These are phyloP conservation scores for Linnemannia hyalina DNA, from an alignment of 192 early-diverging fungal genomes.

Conservation along the genomic window DNA sequence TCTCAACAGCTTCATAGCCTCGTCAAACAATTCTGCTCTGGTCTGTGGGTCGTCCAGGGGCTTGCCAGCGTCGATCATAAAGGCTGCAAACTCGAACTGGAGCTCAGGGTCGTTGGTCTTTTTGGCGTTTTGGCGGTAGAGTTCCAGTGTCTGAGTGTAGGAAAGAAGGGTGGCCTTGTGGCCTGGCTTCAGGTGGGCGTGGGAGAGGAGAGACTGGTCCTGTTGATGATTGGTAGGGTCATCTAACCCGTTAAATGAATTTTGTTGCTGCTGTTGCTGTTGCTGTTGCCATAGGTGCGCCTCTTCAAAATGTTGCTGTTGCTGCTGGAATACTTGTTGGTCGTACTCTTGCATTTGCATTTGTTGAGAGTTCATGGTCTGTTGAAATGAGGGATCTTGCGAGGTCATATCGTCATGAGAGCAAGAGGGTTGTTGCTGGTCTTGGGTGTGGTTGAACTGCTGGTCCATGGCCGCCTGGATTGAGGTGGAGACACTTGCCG, in stretches of 20 bases:
- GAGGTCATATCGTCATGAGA: background rate
- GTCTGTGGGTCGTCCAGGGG: conserved; percentile 61
- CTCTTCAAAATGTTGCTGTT: conserved; percentile 34
- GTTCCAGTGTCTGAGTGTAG: conserved; percentile 62
- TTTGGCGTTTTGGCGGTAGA: conserved; percentile 73
- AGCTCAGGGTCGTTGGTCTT: conserved; percentile 69
- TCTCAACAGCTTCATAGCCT: conserved; percentile 71
- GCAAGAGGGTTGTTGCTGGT: conserved; percentile 14
- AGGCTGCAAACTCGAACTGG: conserved; percentile 75
- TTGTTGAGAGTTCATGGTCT: conserved; percentile 17
- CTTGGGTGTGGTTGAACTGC: conserved; percentile 20
- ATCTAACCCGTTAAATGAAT: background rate
- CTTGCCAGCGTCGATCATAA: conserved; percentile 71
- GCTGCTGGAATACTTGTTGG: conserved; percentile 29
- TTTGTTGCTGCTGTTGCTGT: conserved; percentile 20
- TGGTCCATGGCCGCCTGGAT: conserved; percentile 12
- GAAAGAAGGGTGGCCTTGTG: conserved; percentile 65
- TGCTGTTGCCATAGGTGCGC: conserved; percentile 34
- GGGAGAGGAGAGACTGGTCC: conserved; percentile 28
- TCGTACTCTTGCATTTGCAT: conserved; percentile 28
- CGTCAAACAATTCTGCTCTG: conserved; percentile 68
- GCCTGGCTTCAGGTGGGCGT: conserved; percentile 68
- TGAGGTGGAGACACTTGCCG: conserved; percentile 26
- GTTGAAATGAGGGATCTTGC: background rate
- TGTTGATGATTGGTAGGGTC: conserved; percentile 6